A percentile compares a stretch with the other conserved stretches of the same genome.
These are phyloP conservation scores for Psilocybe tampanensis DNA, from an alignment of 768 basidiomycete genomes.

Conservation along the genomic window DNA sequence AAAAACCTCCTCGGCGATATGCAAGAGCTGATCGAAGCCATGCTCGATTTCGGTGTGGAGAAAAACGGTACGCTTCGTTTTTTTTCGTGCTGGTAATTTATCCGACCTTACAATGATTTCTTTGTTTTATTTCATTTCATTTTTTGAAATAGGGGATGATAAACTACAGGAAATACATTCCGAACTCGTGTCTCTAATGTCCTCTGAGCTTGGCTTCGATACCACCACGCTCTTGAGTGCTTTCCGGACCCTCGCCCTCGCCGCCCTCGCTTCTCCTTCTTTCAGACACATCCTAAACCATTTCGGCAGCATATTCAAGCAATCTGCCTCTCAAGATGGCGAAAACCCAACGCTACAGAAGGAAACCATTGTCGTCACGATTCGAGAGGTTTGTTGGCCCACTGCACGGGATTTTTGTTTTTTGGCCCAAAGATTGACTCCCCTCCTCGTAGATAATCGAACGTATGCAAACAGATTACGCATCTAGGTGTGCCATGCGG, in stretches of 20 bases:
- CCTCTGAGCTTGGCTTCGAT: constrained; percentile 27
- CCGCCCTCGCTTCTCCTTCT: constrained; percentile 33
- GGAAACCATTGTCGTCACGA: constrained; percentile 11
- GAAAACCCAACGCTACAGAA: constrained; percentile 25
- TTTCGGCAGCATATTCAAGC: constrained; percentile 29
- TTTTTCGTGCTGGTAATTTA: no score
- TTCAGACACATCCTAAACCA: constrained; percentile 39
- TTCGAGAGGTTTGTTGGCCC: background rate
- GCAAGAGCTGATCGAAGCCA: constrained; percentile 31
- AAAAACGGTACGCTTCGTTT: constrained; percentile 34
- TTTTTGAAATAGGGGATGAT: no score
- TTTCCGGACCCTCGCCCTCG: constrained; percentile 28
- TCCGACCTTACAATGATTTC: no score
- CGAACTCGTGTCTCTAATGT: no score
- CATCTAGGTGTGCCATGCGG: constrained; percentile 31
- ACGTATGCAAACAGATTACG: constrained; percentile 30
- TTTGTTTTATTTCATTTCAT: no score
- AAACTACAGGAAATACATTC: no score
- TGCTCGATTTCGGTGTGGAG: constrained; percentile 36
- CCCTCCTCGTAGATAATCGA: no score
- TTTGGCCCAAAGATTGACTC: constrained; percentile 25
- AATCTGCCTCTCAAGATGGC: constrained; percentile 24
- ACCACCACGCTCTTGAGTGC: constrained; percentile 27
- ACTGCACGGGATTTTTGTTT: no score
- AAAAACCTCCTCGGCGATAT: constrained; percentile 28